These are phyloP conservation scores for Curvularia verruculosa DNA, from an alignment of 2,329 filamentous ascomycete species.

Conservation along the genomic window DNA sequence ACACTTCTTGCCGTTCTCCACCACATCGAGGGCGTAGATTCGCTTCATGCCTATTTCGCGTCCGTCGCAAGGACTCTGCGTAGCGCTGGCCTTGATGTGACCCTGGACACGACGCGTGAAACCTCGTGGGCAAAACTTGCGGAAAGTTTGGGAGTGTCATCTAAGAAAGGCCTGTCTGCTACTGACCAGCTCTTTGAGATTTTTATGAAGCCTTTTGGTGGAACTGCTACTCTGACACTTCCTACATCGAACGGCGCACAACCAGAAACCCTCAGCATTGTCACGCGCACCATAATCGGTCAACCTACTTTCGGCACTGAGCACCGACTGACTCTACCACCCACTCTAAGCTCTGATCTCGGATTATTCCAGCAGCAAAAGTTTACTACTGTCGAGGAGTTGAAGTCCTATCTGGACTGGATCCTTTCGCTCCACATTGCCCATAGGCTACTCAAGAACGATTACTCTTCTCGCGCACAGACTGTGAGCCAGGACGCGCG, in stretches of 20 bases:
- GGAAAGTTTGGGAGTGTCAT: constrained; percentile 35
- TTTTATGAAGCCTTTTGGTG: constrained; percentile 39
- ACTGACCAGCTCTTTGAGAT: constrained; percentile 41
- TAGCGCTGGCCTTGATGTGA: constrained; percentile 39
- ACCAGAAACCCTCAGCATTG: constrained; percentile 32
- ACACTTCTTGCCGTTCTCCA: constrained; percentile 62
- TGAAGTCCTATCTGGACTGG: constrained; percentile 43
- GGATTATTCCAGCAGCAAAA: constrained; percentile 37
- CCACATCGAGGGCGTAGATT: constrained; percentile 52
- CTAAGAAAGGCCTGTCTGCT: constrained; percentile 36
- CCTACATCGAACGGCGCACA: constrained; percentile 28
- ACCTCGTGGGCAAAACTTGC: constrained; percentile 37
- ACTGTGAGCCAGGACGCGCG: constrained; percentile 30
- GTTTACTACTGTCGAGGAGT: constrained; percentile 36
- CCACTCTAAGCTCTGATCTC: constrained; percentile 36
- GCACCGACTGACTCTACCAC: constrained; percentile 41
- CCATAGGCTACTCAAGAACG: constrained; percentile 36
- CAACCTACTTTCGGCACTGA: constrained; percentile 45
- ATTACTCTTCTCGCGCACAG: constrained; percentile 27
- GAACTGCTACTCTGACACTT: constrained; percentile 36
- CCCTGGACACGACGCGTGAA: constrained; percentile 35
- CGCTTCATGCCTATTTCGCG: constrained; percentile 45
- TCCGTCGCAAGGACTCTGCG: constrained; percentile 26
- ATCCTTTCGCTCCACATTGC: constrained; percentile 41
- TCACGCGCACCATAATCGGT: constrained; percentile 43